Percentiles rank a stretch among this genome's conserved stretches.
phyloP scores from a whole-genome alignment of 495 filamentous ascomycete genomes.

The Xylaria palmicola region DNA sequence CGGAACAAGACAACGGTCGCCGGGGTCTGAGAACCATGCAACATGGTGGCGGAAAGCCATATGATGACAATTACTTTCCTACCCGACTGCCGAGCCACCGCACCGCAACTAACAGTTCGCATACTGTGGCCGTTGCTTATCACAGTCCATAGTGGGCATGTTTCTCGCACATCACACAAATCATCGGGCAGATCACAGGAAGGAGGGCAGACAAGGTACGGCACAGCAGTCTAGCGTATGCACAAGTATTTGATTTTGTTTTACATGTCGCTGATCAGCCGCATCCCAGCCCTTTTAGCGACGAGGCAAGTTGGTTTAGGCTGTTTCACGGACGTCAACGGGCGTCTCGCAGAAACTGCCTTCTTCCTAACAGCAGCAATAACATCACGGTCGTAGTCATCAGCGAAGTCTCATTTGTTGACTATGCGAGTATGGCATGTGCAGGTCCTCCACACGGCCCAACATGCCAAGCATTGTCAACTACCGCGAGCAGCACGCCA shows the following conservation, averaged over 20 bases:
- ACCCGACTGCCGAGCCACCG: constrained; percentile 8
- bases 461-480: background rate
- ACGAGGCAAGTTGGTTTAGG: background rate
- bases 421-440: background rate
- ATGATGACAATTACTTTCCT: constrained; percentile 11
- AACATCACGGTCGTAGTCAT: background rate
- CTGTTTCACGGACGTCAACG: background rate
- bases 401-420: background rate
- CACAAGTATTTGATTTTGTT: constrained; percentile 6
- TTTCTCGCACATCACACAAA: background rate
- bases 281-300: constrained; percentile 1
- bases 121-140: constrained; percentile 1
- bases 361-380: background rate
- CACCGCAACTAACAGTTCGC: background rate
- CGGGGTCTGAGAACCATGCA: background rate
- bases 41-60: background rate
- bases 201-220: background rate
- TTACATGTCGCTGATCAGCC: constrained; percentile 1
- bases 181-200: background rate
- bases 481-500: background rate
- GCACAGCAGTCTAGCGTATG: background rate
- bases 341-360: background rate
- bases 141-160: background rate
- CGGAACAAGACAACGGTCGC: background rate
- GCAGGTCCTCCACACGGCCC: background rate